Percentiles rank a stretch among this genome's conserved stretches.
Conservation (phyloP, 1,139 yeast species). For the Pichia sp. region DNA sequence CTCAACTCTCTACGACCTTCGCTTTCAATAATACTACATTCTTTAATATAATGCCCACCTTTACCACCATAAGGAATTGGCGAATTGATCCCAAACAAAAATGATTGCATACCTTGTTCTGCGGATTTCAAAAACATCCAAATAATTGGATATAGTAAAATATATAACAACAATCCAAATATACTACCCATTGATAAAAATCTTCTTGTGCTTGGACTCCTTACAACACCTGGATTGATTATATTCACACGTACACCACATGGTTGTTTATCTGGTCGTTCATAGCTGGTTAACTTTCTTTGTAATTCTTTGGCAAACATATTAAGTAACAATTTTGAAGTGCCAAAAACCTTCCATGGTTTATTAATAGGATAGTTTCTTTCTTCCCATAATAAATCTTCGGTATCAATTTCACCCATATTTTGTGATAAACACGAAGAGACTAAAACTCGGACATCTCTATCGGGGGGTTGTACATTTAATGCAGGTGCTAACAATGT, state of each 20-base stretch:
- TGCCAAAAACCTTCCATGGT: constrained; percentile 77
- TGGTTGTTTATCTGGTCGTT: constrained; percentile 45
- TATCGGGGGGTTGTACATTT: constrained; percentile 84
- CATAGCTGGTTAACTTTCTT: constrained; percentile 41
- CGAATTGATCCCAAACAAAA: constrained; percentile 61
- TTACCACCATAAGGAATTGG: constrained; percentile 55
- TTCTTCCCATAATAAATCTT: constrained; percentile 60
- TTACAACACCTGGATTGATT: constrained; percentile 88
- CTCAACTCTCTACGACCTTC: constrained; percentile 59
- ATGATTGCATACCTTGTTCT: constrained; percentile 71
- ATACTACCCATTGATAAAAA: constrained; percentile 71
- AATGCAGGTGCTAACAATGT: constrained; percentile 75
- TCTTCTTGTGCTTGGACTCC: constrained; percentile 81
- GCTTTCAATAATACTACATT: constrained; percentile 50
- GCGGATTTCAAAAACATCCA: constrained; percentile 75
- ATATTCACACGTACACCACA: constrained; percentile 64
- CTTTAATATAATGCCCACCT: constrained; percentile 69
- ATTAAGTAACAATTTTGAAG: constrained; percentile 70
- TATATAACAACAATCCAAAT: constrained; percentile 57
- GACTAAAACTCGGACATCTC: constrained; percentile 78
- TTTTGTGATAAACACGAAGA: constrained; percentile 75
- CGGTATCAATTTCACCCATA: constrained; percentile 55
- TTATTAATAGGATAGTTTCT: constrained; percentile 52
- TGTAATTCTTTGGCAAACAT: constrained; percentile 75
- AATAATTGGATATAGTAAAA: constrained; percentile 72